These are phyloP conservation scores for Colletotrichum sublineola DNA, from an alignment of 2,329 filamentous ascomycete genomes.

Conservation along the genomic window DNA sequence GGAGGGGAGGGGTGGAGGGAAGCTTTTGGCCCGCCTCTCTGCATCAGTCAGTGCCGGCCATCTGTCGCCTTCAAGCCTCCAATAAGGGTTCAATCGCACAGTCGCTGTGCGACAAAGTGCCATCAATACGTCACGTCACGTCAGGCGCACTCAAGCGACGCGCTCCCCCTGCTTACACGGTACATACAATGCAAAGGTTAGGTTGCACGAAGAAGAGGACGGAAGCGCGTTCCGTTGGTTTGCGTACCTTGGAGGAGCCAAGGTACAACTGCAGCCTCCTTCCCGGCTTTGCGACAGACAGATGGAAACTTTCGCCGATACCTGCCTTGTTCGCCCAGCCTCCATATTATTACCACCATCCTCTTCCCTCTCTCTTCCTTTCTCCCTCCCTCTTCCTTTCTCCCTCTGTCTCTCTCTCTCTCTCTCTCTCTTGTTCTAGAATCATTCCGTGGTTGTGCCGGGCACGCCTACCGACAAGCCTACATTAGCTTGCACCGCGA, in stretches of 20 bases:
- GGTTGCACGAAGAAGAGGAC: neutral
- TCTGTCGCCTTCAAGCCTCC: neutral
- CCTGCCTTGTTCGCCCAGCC: slow-evolving; percentile 16
- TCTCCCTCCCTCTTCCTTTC: neutral
- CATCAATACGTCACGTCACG: slow-evolving; percentile 38
- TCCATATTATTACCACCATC: slow-evolving; percentile 30
- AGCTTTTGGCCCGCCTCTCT: neutral
- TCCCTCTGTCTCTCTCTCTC: neutral
- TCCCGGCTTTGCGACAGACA: slow-evolving; percentile 16
- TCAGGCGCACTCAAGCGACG: slow-evolving; percentile 7
- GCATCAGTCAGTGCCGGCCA: slow-evolving; percentile 28
- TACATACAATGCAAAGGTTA: no score
- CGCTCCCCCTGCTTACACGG: neutral
- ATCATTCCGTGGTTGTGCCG: slow-evolving; percentile 36
- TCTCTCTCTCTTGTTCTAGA: slow-evolving; percentile 16
- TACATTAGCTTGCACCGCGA: slow-evolving; percentile 4
- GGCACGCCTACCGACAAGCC: slow-evolving; percentile 26
- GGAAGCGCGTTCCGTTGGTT: slow-evolving; percentile 18
- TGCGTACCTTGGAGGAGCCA: neutral
- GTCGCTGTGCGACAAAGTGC: slow-evolving; percentile 4
- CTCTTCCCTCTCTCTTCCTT: neutral
- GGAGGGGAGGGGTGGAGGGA: neutral
- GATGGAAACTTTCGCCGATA: slow-evolving; percentile 19
- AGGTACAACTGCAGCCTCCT: slow-evolving; percentile 15
- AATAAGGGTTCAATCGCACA: slow-evolving; percentile 7